Conservation (phyloP, 257 asterid species). For the Solanum corneliomulleri region DNA sequence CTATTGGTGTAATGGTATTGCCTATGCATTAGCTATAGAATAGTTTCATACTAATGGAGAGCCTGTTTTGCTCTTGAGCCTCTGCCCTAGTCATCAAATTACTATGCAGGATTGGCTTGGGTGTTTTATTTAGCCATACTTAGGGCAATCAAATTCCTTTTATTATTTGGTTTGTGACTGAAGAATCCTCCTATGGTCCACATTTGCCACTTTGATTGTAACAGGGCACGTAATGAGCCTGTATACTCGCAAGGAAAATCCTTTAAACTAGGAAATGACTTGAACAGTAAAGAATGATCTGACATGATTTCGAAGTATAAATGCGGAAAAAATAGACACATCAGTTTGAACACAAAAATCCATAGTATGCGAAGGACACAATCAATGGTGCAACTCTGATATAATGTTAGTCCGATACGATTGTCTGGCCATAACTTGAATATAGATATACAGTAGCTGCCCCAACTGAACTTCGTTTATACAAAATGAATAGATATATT, state of each 20-base stretch:
- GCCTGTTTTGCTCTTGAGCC: background rate
- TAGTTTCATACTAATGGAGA: background rate
- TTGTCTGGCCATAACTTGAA: background rate
- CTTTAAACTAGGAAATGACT: background rate
- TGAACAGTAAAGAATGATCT: background rate
- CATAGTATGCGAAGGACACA: background rate
- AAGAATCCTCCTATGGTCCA: background rate
- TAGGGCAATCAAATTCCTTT: background rate
- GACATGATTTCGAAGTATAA: background rate
- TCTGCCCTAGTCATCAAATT: background rate
- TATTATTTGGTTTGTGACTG: background rate
- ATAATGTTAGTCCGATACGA: no score
- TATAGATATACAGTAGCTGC: no score
- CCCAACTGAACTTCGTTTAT: no score
- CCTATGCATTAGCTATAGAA: background rate
- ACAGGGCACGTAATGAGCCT: background rate
- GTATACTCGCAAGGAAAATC: background rate
- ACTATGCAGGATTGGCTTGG: background rate
- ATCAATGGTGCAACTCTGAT: background rate
- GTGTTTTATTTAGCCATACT: background rate
- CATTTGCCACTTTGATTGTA: background rate
- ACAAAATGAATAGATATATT: no score
- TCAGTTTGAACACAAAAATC: background rate
- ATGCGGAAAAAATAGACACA: background rate
- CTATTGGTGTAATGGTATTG: background rate